Evolutionary conservation across 768 basidiomycete genomes (phyloP).

Genomic region (Leccinum boreale): DNA sequence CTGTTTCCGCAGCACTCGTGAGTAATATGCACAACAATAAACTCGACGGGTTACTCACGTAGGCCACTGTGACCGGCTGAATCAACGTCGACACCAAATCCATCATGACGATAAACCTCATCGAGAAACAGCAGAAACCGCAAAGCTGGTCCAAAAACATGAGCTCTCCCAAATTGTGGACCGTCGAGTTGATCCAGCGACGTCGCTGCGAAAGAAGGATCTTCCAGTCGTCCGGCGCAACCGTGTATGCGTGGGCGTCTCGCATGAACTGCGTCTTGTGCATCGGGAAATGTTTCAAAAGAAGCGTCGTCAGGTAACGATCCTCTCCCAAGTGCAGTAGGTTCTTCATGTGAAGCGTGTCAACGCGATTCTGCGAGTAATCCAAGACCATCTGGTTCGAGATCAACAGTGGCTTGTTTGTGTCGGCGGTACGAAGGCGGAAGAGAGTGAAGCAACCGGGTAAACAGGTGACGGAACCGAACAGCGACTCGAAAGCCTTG

Average conservation of each 20-base stretch:
- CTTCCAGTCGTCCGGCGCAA: conserved; percentile 95
- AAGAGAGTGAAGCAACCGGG: conserved; percentile 99
- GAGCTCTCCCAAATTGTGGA: conserved; percentile 94
- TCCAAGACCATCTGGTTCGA: conserved; percentile 88
- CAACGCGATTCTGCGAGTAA: conserved; percentile 94
- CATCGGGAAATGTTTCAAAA: conserved; percentile 92
- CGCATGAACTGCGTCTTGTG: conserved; percentile 96
- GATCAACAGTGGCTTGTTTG: conserved; percentile 91
- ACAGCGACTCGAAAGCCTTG: conserved; percentile 95
- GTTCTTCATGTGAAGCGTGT: conserved; percentile 99
- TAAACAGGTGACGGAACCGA: conserved; percentile 97
- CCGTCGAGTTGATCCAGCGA: conserved; percentile 99
- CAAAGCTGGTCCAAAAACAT: conserved; percentile 89
- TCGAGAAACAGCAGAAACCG: conserved; percentile 98
- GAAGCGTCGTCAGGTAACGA: conserved; percentile 94
- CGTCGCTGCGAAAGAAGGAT: conserved; percentile 93
- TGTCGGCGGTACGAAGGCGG: conserved; percentile 90
- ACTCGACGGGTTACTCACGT: conserved; percentile 53
- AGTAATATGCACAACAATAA: not conserved
- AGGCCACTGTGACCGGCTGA: conserved; percentile 84
- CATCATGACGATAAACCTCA: conserved; percentile 98
- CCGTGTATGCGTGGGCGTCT: conserved; percentile 91
- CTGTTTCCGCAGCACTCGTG: conserved; percentile 35
- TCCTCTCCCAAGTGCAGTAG: conserved; percentile 97
- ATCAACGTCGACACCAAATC: conserved; percentile 87